Conservation (phyloP, 2,329 filamentous ascomycete genomes). For the Diplodia scrobiculata region DNA sequence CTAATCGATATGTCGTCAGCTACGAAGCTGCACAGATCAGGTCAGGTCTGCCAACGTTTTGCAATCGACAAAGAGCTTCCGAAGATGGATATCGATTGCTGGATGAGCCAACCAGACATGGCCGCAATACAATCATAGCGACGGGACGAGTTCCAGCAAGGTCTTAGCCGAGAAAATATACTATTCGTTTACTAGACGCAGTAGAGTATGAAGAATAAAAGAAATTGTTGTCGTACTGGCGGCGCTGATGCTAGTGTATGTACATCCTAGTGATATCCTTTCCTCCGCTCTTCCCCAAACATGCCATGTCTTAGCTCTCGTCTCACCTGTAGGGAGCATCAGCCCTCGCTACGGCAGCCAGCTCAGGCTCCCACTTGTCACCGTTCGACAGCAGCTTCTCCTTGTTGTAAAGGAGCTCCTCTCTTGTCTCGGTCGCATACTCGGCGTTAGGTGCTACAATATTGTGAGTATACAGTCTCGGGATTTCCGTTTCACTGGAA, state of each 20-base stretch:
- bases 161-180: background rate
- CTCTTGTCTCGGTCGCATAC: constrained; percentile 76
- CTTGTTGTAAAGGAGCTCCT: constrained; percentile 98
- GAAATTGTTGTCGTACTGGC: constrained; percentile 16
- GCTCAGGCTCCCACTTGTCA: constrained; percentile 86
- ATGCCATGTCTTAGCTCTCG: background rate
- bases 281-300: background rate
- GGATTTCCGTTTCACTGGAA: background rate
- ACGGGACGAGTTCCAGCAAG: background rate
- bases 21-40: too few species aligned
- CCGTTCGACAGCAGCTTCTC: constrained; percentile 81
- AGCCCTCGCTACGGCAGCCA: constrained; percentile 86
- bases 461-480: constrained; percentile 31
- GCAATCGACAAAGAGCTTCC: too few species aligned
- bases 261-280: constrained; percentile 25
- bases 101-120: too few species aligned
- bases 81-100: too few species aligned
- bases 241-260: constrained; percentile 28
- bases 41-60: too few species aligned
- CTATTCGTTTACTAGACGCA: background rate
- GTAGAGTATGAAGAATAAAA: background rate
- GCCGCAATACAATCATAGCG: too few species aligned
- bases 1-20: too few species aligned
- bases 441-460: constrained; percentile 66
- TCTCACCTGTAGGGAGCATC: constrained; percentile 72